phyloP scores from a whole-genome alignment of 2,329 filamentous ascomycete genomes.

The Fusarium coffeatum region DNA sequence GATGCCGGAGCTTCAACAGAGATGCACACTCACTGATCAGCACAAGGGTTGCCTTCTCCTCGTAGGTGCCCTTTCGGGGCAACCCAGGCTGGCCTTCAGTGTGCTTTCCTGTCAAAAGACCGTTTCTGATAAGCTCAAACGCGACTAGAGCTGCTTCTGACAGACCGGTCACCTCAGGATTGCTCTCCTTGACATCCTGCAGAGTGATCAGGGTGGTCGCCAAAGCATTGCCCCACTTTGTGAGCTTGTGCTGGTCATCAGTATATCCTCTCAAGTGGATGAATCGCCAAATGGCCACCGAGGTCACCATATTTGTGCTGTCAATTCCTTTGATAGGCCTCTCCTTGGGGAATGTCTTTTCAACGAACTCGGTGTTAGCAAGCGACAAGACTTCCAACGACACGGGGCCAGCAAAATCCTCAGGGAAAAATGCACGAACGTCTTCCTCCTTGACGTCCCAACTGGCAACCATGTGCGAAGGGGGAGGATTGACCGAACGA shows the following conservation, averaged over 20 bases:
- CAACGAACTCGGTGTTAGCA: conserved; percentile 74
- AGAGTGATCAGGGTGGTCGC: conserved; percentile 74
- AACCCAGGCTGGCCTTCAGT: conserved; percentile 66
- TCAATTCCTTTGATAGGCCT: conserved; percentile 71
- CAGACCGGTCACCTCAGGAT: conserved; percentile 61
- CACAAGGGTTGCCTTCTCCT: conserved; percentile 81
- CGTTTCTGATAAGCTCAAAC: conserved; percentile 84
- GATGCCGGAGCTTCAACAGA: conserved; percentile 83
- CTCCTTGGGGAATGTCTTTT: conserved; percentile 73
- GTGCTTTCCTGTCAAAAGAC: conserved; percentile 78
- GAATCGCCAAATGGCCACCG: conserved; percentile 87
- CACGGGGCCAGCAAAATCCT: conserved; percentile 55
- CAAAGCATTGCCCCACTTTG: conserved; percentile 84
- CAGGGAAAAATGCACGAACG: conserved; percentile 61
- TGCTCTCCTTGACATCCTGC: conserved; percentile 62
- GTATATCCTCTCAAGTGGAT: conserved; percentile 90
- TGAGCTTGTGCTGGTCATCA: conserved; percentile 81
- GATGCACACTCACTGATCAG: conserved; percentile 89
- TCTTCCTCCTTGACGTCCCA: conserved; percentile 79
- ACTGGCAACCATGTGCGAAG: conserved; percentile 60
- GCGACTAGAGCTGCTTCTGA: conserved; percentile 86
- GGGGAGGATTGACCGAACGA: conserved; percentile 59
- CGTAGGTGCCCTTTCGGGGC: conserved; percentile 68
- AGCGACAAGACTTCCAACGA: conserved; percentile 75
- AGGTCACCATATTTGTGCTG: conserved; percentile 72